A percentile compares a stretch with the other conserved stretches of the same genome.
Conservation (phyloP, 2,329 filamentous ascomycete genomes). For the Xylariaceae sp. region DNA sequence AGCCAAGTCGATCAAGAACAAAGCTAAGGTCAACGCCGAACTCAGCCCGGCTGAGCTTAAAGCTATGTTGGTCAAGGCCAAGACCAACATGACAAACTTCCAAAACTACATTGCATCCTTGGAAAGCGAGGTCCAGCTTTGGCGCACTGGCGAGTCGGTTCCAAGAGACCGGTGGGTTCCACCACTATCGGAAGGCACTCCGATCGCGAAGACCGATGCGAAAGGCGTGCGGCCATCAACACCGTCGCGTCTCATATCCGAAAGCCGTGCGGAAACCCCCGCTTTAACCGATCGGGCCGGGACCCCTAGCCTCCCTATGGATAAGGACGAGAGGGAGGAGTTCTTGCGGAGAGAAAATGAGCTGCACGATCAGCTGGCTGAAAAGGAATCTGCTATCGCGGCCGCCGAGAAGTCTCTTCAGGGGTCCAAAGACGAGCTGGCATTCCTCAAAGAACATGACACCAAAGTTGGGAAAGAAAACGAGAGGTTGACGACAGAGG, state of each 20-base stretch:
- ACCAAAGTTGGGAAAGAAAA: slow-evolving; percentile 82
- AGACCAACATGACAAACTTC: slow-evolving; percentile 82
- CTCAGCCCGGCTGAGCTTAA: slow-evolving; percentile 95
- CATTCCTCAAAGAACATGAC: slow-evolving; percentile 80
- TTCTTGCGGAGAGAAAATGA: slow-evolving; percentile 94
- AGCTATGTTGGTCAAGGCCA: slow-evolving; percentile 83
- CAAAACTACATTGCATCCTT: slow-evolving; percentile 79
- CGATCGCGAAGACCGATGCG: slow-evolving; percentile 41
- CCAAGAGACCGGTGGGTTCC: slow-evolving; percentile 85
- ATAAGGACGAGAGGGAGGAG: slow-evolving; percentile 96
- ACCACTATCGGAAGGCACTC: slow-evolving; percentile 54
- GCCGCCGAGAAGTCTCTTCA: slow-evolving; percentile 74
- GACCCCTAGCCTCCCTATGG: slow-evolving; percentile 81
- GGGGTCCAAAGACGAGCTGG: slow-evolving; percentile 81
- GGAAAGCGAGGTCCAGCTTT: slow-evolving; percentile 79
- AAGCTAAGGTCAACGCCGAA: slow-evolving; percentile 99
- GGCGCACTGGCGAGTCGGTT: slow-evolving; percentile 84
- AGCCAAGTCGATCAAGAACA: slow-evolving; percentile 99
- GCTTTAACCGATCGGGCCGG: slow-evolving; percentile 73
- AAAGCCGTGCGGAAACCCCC: slow-evolving; percentile 60
- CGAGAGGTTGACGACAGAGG: slow-evolving; percentile 76
- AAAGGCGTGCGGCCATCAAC: slow-evolving; percentile 51
- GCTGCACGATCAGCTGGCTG: slow-evolving; percentile 90
- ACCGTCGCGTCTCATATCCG: slow-evolving; percentile 47
- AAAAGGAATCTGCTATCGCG: slow-evolving; percentile 80